Percentiles rank a stretch among this genome's conserved stretches.
Evolutionary conservation across 805 yeast species (phyloP).

Genomic region (Candida awuae): DNA sequence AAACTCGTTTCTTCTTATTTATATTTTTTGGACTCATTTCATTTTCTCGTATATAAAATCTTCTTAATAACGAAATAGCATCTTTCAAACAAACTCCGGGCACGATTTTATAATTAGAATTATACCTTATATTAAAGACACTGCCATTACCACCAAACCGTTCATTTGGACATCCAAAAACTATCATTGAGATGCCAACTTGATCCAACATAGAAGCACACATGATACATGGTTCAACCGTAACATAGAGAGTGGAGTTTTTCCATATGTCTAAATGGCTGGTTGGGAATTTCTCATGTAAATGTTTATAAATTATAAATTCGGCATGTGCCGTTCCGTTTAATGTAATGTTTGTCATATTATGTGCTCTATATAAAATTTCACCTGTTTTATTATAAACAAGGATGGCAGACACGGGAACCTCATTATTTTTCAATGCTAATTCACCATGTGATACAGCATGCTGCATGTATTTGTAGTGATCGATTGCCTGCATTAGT

Average conservation of each 20-base stretch:
- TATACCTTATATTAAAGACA: slow-evolving; percentile 45
- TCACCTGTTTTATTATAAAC: slow-evolving; percentile 33
- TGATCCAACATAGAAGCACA: slow-evolving; percentile 91
- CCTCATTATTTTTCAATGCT: slow-evolving; percentile 63
- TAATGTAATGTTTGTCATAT: slow-evolving; percentile 75
- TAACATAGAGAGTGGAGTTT: slow-evolving; percentile 71
- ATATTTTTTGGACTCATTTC: slow-evolving; percentile 78
- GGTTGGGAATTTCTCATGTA: slow-evolving; percentile 30
- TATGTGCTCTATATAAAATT: slow-evolving; percentile 70
- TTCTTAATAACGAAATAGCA: slow-evolving; percentile 72
- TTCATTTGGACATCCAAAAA: slow-evolving; percentile 91
- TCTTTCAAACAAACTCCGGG: slow-evolving; percentile 80
- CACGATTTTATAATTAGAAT: slow-evolving; percentile 26
- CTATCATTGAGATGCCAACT: slow-evolving; percentile 60
- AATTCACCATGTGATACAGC: slow-evolving; percentile 52
- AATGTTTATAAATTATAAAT: slow-evolving; percentile 63
- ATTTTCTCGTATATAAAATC: slow-evolving; percentile 81
- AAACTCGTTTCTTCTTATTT: slow-evolving; percentile 58
- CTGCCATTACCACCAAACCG: slow-evolving; percentile 96
- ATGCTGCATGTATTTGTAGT: slow-evolving; percentile 38
- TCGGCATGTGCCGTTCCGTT: slow-evolving; percentile 94
- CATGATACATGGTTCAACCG: slow-evolving; percentile 98
- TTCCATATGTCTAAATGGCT: slow-evolving; percentile 32
- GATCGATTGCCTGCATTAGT: slow-evolving; percentile 9
- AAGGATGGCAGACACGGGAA: slow-evolving; percentile 79